Conservation (phyloP, 2,329 filamentous ascomycete genomes). For the Beauveria sp. region DNA sequence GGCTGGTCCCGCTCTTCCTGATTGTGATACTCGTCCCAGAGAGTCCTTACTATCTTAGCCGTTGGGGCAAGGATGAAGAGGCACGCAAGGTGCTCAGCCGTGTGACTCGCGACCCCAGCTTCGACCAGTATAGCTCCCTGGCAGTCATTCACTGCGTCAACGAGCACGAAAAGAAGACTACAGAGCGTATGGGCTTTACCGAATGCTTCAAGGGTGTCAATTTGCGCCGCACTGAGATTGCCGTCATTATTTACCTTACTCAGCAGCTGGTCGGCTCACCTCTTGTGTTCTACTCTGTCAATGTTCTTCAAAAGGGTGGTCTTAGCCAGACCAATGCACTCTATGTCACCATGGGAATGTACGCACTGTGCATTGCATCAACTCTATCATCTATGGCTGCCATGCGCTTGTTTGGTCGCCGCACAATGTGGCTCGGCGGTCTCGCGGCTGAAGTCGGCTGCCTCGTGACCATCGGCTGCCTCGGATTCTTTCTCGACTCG, state of each 20-base stretch:
- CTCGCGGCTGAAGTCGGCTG: slow-evolving; percentile 26
- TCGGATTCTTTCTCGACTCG: slow-evolving; percentile 19
- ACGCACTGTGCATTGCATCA: slow-evolving; percentile 32
- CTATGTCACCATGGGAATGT: slow-evolving; percentile 35
- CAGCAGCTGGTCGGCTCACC: slow-evolving; percentile 45
- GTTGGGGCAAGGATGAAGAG: slow-evolving; percentile 21
- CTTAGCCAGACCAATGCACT: slow-evolving; percentile 32
- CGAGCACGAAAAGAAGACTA: slow-evolving; percentile 22
- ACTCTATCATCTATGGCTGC: slow-evolving; percentile 36
- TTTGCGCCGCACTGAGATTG: slow-evolving; percentile 29
- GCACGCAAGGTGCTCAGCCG: slow-evolving; percentile 23
- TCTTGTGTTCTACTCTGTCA: slow-evolving; percentile 45
- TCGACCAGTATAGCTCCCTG: slow-evolving; percentile 26
- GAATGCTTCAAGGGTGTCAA: slow-evolving; percentile 27
- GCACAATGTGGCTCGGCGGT: slow-evolving; percentile 34
- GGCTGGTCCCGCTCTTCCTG: slow-evolving; percentile 26
- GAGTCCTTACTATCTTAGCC: slow-evolving; percentile 31
- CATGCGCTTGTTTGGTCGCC: slow-evolving; percentile 32
- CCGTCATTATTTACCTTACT: slow-evolving; percentile 43
- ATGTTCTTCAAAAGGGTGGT: slow-evolving; percentile 43
- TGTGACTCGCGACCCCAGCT: slow-evolving; percentile 19
- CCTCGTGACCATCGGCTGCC: slow-evolving; percentile 28
- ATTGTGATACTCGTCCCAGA: slow-evolving; percentile 28
- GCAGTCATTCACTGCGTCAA: slow-evolving; percentile 31
- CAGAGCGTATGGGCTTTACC: slow-evolving; percentile 21